These are phyloP conservation scores for Amanita rubescens DNA, from an alignment of 768 basidiomycete genomes.

Conservation along the genomic window DNA sequence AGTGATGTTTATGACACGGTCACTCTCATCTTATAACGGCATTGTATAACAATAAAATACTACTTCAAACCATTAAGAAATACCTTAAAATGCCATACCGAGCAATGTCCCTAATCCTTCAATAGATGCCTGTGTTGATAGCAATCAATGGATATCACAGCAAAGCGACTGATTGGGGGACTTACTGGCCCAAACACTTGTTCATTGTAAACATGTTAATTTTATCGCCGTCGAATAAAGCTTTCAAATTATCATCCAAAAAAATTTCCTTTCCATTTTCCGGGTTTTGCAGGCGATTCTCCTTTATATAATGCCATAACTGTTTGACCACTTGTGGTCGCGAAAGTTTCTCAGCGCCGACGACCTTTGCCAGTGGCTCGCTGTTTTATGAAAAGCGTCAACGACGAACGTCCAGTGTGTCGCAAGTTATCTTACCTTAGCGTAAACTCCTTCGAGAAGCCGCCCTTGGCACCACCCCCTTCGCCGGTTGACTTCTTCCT, in stretches of 20 bases:
- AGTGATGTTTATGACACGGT: too few species aligned
- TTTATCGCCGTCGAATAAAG: conserved; percentile 74
- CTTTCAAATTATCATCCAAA: conserved; percentile 66
- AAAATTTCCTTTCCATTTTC: conserved; percentile 76
- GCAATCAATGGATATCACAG: background rate
- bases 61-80: background rate
- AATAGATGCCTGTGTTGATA: background rate
- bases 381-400: conserved; percentile 30
- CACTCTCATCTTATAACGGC: too few species aligned
- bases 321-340: conserved; percentile 88
- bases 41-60: too few species aligned
- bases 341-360: conserved; percentile 63
- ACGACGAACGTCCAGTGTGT: conserved; percentile 6
- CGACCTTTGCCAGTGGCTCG: conserved; percentile 61
- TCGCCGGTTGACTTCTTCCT: conserved; percentile 35
- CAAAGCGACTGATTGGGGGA: conserved; percentile 1
- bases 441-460: conserved; percentile 70
- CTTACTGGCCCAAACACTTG: conserved; percentile 76
- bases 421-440: conserved; percentile 48
- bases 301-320: conserved; percentile 86
- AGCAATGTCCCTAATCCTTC: background rate
- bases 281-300: conserved; percentile 77
- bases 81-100: background rate
- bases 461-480: conserved; percentile 49
- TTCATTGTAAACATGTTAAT: conserved; percentile 97